Evolutionary conservation across 495 filamentous ascomycete genomes (phyloP).

Genomic region (Thozetella sp.): DNA sequence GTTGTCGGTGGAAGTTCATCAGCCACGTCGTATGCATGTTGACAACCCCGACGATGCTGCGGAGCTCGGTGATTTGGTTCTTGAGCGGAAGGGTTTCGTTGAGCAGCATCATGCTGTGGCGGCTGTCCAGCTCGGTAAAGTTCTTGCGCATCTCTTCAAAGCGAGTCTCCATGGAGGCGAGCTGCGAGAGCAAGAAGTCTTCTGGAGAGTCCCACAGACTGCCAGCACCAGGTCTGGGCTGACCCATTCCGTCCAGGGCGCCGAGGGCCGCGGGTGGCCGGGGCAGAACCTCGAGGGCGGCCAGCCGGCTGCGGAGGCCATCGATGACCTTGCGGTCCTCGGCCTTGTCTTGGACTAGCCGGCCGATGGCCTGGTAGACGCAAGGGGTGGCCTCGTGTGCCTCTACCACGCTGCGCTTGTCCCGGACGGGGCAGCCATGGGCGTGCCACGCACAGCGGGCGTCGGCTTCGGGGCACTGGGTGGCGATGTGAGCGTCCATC

Average conservation of each 20-base stretch:
- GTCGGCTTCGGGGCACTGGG: slow-evolving; percentile 38
- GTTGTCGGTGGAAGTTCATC: slow-evolving; percentile 38
- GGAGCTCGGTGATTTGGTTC: slow-evolving; percentile 54
- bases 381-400: slow-evolving; percentile 26
- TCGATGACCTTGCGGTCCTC: slow-evolving; percentile 27
- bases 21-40: slow-evolving; percentile 59
- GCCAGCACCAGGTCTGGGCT: slow-evolving; percentile 4
- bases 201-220: slow-evolving; percentile 11
- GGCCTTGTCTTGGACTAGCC: slow-evolving; percentile 13
- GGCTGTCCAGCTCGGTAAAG: slow-evolving; percentile 45
- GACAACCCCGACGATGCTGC: slow-evolving; percentile 48
- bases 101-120: slow-evolving; percentile 47
- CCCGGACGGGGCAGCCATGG: slow-evolving; percentile 37
- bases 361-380: slow-evolving; percentile 23
- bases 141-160: slow-evolving; percentile 43
- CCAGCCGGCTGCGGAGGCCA: slow-evolving; percentile 19
- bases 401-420: slow-evolving; percentile 29
- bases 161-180: slow-evolving; percentile 47
- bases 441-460: slow-evolving; percentile 39
- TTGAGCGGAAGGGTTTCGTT: slow-evolving; percentile 52
- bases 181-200: slow-evolving; percentile 42
- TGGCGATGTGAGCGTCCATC: slow-evolving; percentile 35
- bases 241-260: slow-evolving; percentile 6
- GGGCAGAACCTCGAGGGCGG: slow-evolving; percentile 8
- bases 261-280: not conserved